Percentiles rank a stretch among this genome's conserved stretches.
Evolutionary conservation across 2,329 filamentous ascomycete genomes (phyloP).

Genomic region (Chalaropsis ovoidea): DNA sequence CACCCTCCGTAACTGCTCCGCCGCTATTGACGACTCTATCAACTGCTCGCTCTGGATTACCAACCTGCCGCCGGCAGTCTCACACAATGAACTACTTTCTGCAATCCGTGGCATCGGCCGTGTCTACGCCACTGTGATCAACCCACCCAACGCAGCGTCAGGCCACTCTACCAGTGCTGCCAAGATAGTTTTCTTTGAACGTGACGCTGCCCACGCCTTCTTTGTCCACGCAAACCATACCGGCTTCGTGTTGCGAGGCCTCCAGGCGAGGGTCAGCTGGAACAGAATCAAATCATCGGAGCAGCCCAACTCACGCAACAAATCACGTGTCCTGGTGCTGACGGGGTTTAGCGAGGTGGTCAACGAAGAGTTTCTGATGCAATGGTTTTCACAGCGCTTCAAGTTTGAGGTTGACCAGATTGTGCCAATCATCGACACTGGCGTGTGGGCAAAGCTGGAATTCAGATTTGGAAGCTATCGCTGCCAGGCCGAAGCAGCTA

Average conservation of each 20-base stretch:
- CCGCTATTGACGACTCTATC: constrained; percentile 33
- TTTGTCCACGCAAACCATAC: constrained; percentile 26
- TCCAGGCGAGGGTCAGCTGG: constrained; percentile 35
- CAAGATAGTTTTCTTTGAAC: constrained; percentile 43
- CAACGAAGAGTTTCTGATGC: constrained; percentile 34
- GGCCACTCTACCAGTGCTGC: constrained; percentile 36
- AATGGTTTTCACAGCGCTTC: constrained; percentile 38
- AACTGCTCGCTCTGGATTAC: constrained; percentile 47
- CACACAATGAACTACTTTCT: constrained; percentile 37
- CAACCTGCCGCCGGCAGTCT: constrained; percentile 39
- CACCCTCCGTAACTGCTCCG: constrained; percentile 35
- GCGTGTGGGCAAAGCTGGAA: constrained; percentile 35
- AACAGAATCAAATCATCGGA: constrained; percentile 42
- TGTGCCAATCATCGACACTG: constrained; percentile 30
- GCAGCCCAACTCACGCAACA: constrained; percentile 28
- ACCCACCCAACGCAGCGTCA: constrained; percentile 35
- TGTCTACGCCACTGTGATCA: constrained; percentile 44
- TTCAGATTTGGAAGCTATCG: constrained; percentile 47
- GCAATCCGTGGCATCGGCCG: constrained; percentile 41
- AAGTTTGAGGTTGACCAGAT: constrained; percentile 41
- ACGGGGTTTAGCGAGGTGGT: constrained; percentile 38
- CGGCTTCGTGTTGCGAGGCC: constrained; percentile 34
- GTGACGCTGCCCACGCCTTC: constrained; percentile 34
- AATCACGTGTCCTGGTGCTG: constrained; percentile 44
- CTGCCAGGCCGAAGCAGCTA: constrained; percentile 44